A percentile compares a stretch with the other conserved stretches of the same genome.
phyloP scores from a whole-genome alignment of 441 rosid genomes.

The Aleurites moluccanus region DNA sequence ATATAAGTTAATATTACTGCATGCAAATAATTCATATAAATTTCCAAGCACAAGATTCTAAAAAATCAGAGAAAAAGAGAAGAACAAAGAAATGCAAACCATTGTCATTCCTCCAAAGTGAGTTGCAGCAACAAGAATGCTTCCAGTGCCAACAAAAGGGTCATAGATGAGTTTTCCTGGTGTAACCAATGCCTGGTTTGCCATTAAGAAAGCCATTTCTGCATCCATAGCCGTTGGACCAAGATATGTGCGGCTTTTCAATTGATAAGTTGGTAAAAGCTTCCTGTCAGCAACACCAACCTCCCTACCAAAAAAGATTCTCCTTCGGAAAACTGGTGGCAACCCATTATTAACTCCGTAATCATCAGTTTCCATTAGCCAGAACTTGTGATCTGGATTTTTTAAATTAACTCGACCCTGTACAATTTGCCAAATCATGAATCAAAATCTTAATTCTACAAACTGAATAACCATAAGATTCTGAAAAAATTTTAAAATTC shows the following conservation, averaged over 20 bases:
- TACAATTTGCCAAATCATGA: background rate
- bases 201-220: conserved; percentile 98
- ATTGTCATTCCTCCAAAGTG: conserved; percentile 94
- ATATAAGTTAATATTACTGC: conserved; percentile 23
- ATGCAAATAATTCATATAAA: conserved; percentile 18
- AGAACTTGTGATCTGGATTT: conserved; percentile 77
- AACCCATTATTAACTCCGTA: conserved; percentile 78
- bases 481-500: background rate
- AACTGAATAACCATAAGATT: background rate
- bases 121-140: conserved; percentile 93
- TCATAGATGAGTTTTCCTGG: conserved; percentile 87
- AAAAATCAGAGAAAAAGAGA: conserved; percentile 5
- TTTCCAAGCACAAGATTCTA: conserved; percentile 6
- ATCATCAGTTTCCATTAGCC: conserved; percentile 87
- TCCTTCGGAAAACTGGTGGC: conserved; percentile 68
- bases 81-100: conserved; percentile 46
- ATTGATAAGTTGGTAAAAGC: conserved; percentile 82
- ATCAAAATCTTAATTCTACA: background rate
- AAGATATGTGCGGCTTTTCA: conserved; percentile 84
- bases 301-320: conserved; percentile 91
- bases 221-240: conserved; percentile 99
- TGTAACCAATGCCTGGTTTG: conserved; percentile 81
- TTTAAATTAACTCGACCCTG: conserved; percentile 85
- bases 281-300: conserved; percentile 90
- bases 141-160: conserved; percentile 97